Conservation (phyloP, 2,329 filamentous ascomycete species). For the Diplodia scrobiculata region DNA sequence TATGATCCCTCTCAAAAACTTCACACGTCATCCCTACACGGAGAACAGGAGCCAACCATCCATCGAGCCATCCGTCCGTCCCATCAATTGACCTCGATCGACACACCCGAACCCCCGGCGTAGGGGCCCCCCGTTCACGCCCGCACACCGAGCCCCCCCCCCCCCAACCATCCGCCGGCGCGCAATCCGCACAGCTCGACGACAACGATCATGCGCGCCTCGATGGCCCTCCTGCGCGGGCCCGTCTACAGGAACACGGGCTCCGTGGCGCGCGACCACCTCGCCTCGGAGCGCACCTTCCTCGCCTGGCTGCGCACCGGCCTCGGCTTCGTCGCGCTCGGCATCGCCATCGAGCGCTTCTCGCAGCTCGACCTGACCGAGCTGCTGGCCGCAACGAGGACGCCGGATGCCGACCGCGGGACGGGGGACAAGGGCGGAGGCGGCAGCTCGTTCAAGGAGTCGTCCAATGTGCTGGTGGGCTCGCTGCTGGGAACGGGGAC, state of each 20-base stretch:
- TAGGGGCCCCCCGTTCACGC: too few relatives aligned
- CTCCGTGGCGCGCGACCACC: conserved; percentile 56
- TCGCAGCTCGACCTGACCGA: conserved; percentile 50
- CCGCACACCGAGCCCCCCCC: not conserved
- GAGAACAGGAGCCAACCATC: not conserved
- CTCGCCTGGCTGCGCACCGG: conserved; percentile 57
- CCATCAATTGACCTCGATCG: not conserved
- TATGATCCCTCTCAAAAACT: not conserved
- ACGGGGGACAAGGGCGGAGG: conserved; percentile 29
- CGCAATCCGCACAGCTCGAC: too few relatives aligned
- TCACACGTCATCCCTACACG: not conserved
- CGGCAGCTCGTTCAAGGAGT: not conserved
- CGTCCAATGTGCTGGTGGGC: conserved; percentile 36
- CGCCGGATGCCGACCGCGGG: conserved; percentile 31
- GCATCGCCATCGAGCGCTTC: conserved; percentile 49
- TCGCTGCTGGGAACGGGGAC: conserved; percentile 51
- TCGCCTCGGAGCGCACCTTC: conserved; percentile 58
- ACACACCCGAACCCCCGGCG: too few relatives aligned
- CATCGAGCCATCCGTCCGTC: not conserved
- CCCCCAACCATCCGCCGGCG: not conserved
- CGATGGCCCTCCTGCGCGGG: conserved; percentile 25
- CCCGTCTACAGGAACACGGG: conserved; percentile 50
- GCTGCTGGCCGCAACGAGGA: conserved; percentile 38
- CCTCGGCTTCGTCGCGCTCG: conserved; percentile 56
- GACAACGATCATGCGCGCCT: conserved; percentile 29